These are phyloP conservation scores for Pseudovirgaria hyperparasitica DNA, from an alignment of 2,329 filamentous ascomycete species.

Conservation along the genomic window DNA sequence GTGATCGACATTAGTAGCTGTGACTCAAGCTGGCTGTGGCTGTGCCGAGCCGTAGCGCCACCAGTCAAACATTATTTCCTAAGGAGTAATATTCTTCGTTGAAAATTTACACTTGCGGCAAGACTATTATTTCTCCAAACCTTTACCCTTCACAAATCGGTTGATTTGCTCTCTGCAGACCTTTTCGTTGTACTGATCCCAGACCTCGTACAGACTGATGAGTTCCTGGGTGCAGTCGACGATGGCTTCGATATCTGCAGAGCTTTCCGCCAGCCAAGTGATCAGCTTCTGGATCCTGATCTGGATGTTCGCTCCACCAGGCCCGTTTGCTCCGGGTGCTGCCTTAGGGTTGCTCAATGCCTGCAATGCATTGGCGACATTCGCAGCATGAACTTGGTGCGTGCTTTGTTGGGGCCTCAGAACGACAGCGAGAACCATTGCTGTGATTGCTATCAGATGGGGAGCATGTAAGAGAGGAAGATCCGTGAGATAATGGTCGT, in stretches of 20 bases:
- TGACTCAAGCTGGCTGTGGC: too few species aligned
- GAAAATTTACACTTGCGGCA: too few species aligned
- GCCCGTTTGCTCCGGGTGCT: constrained; percentile 4
- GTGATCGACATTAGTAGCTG: too few species aligned
- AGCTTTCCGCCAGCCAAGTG: constrained; percentile 75
- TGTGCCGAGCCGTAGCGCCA: too few species aligned
- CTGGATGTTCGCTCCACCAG: constrained; percentile 25
- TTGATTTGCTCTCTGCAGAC: constrained; percentile 50
- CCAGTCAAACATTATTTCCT: too few species aligned
- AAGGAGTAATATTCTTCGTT: too few species aligned
- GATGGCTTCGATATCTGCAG: constrained; percentile 70
- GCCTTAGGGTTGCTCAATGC: constrained; percentile 16
- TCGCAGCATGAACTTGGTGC: constrained; percentile 30
- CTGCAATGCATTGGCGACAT: constrained; percentile 25
- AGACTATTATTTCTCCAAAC: constrained; percentile 38
- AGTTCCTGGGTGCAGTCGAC: constrained; percentile 87
- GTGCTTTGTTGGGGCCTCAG: constrained; percentile 52
- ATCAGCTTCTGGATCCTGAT: constrained; percentile 54
- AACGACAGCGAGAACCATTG: constrained; percentile 73
- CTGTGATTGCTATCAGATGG: constrained; percentile 79
- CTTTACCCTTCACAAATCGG: constrained; percentile 48
- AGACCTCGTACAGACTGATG: constrained; percentile 73
- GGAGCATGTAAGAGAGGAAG: constrained; percentile 75
- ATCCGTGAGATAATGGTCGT: constrained; percentile 87
- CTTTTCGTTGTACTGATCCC: constrained; percentile 54